Evolutionary conservation across 2,329 filamentous ascomycete genomes (phyloP).

Genomic region (Pleurostoma richardsiae): DNA sequence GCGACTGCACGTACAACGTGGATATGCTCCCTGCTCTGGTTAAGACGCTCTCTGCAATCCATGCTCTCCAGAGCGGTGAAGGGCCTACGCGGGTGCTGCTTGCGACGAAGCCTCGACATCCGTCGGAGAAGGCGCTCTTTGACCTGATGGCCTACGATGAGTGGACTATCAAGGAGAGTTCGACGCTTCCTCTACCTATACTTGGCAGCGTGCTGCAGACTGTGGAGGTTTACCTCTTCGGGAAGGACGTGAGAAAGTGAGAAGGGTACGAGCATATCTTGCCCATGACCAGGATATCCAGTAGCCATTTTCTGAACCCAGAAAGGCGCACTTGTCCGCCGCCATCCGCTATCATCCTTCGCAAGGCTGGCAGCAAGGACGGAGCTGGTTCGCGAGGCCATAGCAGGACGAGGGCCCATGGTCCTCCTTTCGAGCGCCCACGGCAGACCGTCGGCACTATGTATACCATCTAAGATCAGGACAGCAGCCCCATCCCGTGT

Average conservation of each 20-base stretch:
- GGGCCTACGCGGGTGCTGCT: slow-evolving; percentile 38
- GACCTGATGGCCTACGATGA: slow-evolving; percentile 36
- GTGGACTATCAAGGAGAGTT: slow-evolving; percentile 38
- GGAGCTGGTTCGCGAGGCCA: too few relatives aligned
- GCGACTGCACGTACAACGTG: slow-evolving; percentile 58
- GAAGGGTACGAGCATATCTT: too few relatives aligned
- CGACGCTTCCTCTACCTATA: slow-evolving; percentile 38
- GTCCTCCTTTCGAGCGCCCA: too few relatives aligned
- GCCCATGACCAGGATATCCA: too few relatives aligned
- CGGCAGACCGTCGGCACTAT: too few relatives aligned
- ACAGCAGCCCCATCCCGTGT: too few relatives aligned
- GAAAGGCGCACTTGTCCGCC: too few relatives aligned
- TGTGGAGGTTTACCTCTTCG: slow-evolving; percentile 49
- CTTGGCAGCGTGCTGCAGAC: slow-evolving; percentile 36
- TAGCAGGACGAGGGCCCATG: too few relatives aligned
- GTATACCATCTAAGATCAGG: too few relatives aligned
- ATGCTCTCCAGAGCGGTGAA: slow-evolving; percentile 17
- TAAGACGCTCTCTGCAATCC: slow-evolving; percentile 45
- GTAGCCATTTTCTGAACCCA: too few relatives aligned
- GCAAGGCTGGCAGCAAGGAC: too few relatives aligned
- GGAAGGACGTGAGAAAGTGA: slow-evolving; percentile 18
- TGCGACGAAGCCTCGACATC: slow-evolving; percentile 51
- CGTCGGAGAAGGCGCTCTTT: slow-evolving; percentile 45
- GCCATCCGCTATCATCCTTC: too few relatives aligned
- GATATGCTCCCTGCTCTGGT: slow-evolving; percentile 50